These are phyloP conservation scores for Vachellia pachyceras DNA, from an alignment of 306 rosid species.

Conservation along the genomic window DNA sequence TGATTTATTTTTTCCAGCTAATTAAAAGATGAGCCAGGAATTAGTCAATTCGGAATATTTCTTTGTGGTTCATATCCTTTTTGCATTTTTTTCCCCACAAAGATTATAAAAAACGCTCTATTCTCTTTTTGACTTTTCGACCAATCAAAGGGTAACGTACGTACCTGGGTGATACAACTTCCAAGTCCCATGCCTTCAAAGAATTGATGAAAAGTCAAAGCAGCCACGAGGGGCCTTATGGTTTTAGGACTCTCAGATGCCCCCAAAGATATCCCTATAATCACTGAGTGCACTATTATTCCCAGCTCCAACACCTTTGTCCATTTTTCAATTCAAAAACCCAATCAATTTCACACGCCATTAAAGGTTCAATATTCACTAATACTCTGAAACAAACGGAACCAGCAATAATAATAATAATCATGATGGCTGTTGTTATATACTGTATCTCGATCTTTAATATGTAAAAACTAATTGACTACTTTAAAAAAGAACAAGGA, in stretches of 20 bases:
- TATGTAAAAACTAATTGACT: no score
- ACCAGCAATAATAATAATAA: no score
- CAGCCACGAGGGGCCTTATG: slow-evolving; percentile 70
- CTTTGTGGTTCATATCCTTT: not conserved
- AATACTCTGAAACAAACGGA: no score
- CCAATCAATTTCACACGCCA: not conserved
- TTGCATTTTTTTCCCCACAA: not conserved
- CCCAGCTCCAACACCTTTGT: slow-evolving; percentile 79
- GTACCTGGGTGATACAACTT: slow-evolving; percentile 81
- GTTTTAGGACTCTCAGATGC: slow-evolving; percentile 73
- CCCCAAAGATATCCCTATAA: slow-evolving; percentile 82
- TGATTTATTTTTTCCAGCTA: not conserved
- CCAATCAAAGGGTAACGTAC: not conserved
- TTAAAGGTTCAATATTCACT: no score
- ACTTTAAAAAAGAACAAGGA: no score
- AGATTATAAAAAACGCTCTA: not conserved
- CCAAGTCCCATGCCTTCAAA: slow-evolving; percentile 97
- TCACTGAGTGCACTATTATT: slow-evolving; percentile 77
- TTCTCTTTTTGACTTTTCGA: not conserved
- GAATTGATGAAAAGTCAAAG: slow-evolving; percentile 82
- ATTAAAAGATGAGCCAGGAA: no score
- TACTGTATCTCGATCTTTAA: no score
- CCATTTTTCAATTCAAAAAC: not conserved
- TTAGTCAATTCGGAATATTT: not conserved
- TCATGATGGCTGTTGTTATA: no score